Evolutionary conservation across 257 asterid genomes (phyloP).

Genomic region (Gentiana macrophylla): DNA sequence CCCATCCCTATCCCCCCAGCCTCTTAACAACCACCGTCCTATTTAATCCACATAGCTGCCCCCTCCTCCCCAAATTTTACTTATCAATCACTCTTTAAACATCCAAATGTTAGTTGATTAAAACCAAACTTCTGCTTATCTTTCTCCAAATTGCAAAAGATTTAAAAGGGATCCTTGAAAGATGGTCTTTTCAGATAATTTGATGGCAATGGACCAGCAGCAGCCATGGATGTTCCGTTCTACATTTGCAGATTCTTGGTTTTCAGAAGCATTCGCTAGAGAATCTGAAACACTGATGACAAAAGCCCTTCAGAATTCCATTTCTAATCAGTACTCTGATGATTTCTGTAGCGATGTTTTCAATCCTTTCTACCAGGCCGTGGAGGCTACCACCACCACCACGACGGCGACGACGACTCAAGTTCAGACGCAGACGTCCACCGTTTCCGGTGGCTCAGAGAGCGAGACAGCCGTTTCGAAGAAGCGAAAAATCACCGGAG

Average conservation of each 20-base stretch:
- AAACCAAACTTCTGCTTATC: neutral
- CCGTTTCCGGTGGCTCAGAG: constrained; percentile 53
- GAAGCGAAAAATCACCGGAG: constrained; percentile 19
- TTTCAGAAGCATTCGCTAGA: constrained; percentile 32
- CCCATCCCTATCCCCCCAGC: constrained; percentile 6
- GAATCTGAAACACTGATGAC: constrained; percentile 49
- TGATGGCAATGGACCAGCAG: constrained; percentile 33
- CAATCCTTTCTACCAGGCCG: constrained; percentile 27
- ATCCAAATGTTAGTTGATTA: neutral
- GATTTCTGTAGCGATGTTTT: constrained; percentile 32
- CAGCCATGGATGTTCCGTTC: constrained; percentile 45
- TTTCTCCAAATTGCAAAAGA: neutral
- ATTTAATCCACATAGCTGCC: neutral
- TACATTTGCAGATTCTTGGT: constrained; percentile 52
- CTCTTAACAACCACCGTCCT: constrained; percentile 3
- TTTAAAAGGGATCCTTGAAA: neutral
- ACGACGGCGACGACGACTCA: neutral
- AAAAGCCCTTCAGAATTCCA: constrained; percentile 44
- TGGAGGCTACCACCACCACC: neutral
- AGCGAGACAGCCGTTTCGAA: constrained; percentile 34
- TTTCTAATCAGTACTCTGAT: constrained; percentile 14
- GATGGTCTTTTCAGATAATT: constrained; percentile 58
- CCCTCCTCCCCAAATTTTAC: neutral
- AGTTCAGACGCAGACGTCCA: constrained; percentile 29
- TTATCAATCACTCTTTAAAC: neutral